Evolutionary conservation across 352 stramenopile genomes (phyloP), one percentile per base, ranked within the genome.

Genomic region (Phytophthora fragariae): DNA sequence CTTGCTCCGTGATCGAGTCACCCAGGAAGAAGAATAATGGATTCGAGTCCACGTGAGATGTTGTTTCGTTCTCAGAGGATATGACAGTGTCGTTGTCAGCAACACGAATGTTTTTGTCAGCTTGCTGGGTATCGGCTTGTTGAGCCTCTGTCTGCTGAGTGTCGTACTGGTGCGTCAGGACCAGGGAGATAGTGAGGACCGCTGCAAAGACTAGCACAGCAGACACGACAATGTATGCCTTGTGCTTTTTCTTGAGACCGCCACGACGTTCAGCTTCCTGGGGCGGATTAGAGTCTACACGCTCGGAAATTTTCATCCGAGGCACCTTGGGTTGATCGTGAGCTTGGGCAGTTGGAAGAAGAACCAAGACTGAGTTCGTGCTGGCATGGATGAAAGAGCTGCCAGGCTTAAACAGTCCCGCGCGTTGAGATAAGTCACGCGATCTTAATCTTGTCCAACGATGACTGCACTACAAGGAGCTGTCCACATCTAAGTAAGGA

Each of bases 1-100:
- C 77, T 17, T 63, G 62, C 62, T 88, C 56, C 0, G 81, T 88
- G 31, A 84, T 68, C 57, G 78, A 86, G 67, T 88, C 81, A 5
- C 81, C 81, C 15, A 50, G 17, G 8, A 50, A 50, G 44, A 50
- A 21, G 44, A 50, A 50, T 50, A 50, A 24, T 12, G 44, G 44
- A 21, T 24, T 63, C n/a, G 17, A 14, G 14, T 44, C 10, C 9
- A 15, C 53, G 50, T n/a, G 11, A 24, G 10, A 57, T 19, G 33
- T 10, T 47, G 47, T 63, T 63, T 39, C 29, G 33, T 24, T 39
- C 19, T 62, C 12, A 10, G 12, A 12, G 17, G 44, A 1, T 21
- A 50, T 12, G 6, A 14, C 6, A n/a, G 12, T n/a, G 12, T 44
- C 11, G 44, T 50, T 50, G 44, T 21, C 15, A 11, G 7, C 15